Evolutionary conservation across 2,329 filamentous ascomycete species (phyloP).

Genomic region (Ophiostoma sp.): DNA sequence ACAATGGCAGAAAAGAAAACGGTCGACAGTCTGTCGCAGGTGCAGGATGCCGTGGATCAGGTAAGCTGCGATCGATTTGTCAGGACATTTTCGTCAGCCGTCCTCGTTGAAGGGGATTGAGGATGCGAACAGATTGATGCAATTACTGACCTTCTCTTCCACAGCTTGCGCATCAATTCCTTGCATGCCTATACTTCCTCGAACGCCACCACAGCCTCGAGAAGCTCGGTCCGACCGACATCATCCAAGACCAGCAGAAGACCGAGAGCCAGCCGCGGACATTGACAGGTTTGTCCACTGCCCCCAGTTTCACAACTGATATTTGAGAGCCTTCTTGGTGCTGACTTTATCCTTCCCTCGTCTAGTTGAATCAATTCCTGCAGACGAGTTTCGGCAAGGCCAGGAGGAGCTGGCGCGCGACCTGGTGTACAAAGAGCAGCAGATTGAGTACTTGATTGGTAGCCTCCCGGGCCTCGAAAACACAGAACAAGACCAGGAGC

Average conservation of each 20-base stretch:
- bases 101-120: neutral
- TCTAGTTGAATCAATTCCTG: constrained; percentile 60
- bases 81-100: neutral
- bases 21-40: constrained; percentile 76
- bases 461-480: constrained; percentile 74
- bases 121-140: neutral
- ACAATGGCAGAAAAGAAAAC: constrained; percentile 45
- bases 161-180: constrained; percentile 68
- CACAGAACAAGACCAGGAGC: constrained; percentile 74
- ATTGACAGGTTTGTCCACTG: constrained; percentile 25
- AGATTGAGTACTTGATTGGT: constrained; percentile 76
- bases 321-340: neutral
- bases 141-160: neutral
- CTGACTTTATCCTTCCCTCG: constrained; percentile 19
- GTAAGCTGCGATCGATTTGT: constrained; percentile 44
- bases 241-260: constrained; percentile 57
- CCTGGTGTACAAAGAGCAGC: constrained; percentile 76
- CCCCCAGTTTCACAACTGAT: too few relatives aligned
- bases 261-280: constrained; percentile 28
- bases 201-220: constrained; percentile 68
- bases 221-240: constrained; percentile 57
- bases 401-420: constrained; percentile 74
- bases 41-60: constrained; percentile 83
- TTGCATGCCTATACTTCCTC: constrained; percentile 66
- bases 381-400: constrained; percentile 65